Percentiles rank a stretch among this genome's conserved stretches.
Evolutionary conservation across 106 monocot genomes (phyloP).

Genomic region (Acorus calamus): DNA sequence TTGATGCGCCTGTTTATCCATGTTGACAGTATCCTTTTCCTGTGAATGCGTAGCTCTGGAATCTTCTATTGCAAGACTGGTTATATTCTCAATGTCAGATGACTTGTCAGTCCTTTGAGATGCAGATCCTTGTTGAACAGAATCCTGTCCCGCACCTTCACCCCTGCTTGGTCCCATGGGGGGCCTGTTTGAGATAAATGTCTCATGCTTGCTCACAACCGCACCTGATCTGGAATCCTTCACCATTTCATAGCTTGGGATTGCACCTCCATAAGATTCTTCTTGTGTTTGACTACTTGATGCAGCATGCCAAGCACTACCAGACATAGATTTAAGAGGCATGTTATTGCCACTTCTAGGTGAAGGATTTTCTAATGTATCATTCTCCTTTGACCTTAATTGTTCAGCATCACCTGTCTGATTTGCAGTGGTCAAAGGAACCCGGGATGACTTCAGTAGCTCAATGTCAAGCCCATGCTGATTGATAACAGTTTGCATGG

Average conservation of each 20-base stretch:
- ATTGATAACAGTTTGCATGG: conserved; percentile 87
- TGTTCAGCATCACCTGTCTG: conserved; percentile 37
- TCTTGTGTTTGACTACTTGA: conserved; percentile 35
- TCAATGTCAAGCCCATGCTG: conserved; percentile 91
- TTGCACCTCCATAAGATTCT: conserved; percentile 25
- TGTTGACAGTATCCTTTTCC: conserved; percentile 54
- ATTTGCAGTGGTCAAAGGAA: conserved; percentile 43
- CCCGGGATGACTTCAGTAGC: conserved; percentile 48
- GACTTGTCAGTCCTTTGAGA: conserved; percentile 60
- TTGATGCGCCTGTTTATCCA: conserved; percentile 44
- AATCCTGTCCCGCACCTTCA: conserved; percentile 33
- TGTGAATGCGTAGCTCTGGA: conserved; percentile 73
- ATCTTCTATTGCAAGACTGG: conserved; percentile 65
- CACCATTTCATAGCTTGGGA: conserved; percentile 21
- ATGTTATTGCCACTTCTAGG: conserved; percentile 24
- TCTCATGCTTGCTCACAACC: conserved; percentile 22
- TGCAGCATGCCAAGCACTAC: conserved; percentile 47
- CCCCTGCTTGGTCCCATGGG: conserved; percentile 19
- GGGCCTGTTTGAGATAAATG: conserved; percentile 16
- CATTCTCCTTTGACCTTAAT: conserved; percentile 27
- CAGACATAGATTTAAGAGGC: conserved; percentile 24
- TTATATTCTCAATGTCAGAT: conserved; percentile 60
- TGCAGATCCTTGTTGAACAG: conserved; percentile 35
- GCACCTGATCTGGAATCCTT: conserved; percentile 19
- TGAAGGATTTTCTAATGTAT: conserved; percentile 31